phyloP scores from a whole-genome alignment of 2,329 filamentous ascomycete species.

The Aureobasidium pullulans region DNA sequence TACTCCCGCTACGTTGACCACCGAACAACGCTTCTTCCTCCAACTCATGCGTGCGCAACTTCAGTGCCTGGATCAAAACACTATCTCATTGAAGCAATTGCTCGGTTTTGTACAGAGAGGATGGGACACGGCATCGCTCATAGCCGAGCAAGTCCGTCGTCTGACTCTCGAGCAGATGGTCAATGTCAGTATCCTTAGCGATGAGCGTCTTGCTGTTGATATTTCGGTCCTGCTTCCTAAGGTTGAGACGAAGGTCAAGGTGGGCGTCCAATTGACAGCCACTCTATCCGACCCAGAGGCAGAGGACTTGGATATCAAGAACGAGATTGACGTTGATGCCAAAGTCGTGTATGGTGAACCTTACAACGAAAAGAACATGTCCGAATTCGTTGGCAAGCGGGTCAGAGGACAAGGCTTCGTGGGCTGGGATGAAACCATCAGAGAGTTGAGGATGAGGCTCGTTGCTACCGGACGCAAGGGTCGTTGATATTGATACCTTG shows the following conservation, averaged over 20 bases:
- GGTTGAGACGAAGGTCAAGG: constrained; percentile 61
- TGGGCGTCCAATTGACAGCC: constrained; percentile 49
- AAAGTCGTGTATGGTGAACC: constrained; percentile 68
- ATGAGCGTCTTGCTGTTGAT: constrained; percentile 57
- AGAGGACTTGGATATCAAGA: constrained; percentile 48
- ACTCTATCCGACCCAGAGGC: constrained; percentile 40
- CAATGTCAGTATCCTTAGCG: constrained; percentile 54
- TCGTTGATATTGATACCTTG: neutral
- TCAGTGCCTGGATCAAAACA: constrained; percentile 52
- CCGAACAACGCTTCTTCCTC: constrained; percentile 68
- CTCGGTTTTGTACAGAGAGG: constrained; percentile 52
- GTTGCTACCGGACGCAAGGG: constrained; percentile 39
- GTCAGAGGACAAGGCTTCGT: constrained; percentile 30
- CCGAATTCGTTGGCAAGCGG: constrained; percentile 58
- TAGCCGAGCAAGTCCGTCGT: constrained; percentile 54
- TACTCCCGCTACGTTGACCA: constrained; percentile 48
- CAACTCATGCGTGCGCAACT: constrained; percentile 63
- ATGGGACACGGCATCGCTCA: constrained; percentile 58
- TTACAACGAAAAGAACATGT: constrained; percentile 68
- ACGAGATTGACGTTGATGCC: constrained; percentile 37
- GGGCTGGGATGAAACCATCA: constrained; percentile 37
- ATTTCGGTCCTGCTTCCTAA: constrained; percentile 56
- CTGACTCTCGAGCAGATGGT: constrained; percentile 61
- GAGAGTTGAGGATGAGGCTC: constrained; percentile 37
- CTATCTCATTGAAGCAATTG: constrained; percentile 51